A percentile compares a stretch with the other conserved stretches of the same genome.
These are phyloP conservation scores for Phytophthora quininea DNA, from an alignment of 352 stramenopile genomes.

Conservation along the genomic window DNA sequence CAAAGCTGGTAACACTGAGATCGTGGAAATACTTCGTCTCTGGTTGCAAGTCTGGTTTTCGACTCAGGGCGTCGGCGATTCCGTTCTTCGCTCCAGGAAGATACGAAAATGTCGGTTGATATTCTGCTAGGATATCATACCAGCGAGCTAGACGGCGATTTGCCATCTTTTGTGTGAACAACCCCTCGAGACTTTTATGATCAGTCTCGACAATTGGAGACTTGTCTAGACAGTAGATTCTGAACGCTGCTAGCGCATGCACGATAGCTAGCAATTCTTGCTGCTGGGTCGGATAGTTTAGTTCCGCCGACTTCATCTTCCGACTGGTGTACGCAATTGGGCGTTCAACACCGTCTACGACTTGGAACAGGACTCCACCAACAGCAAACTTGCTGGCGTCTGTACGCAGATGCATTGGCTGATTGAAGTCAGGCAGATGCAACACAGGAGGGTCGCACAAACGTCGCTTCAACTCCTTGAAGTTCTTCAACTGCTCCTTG, in stretches of 20 bases:
- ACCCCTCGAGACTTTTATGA: constrained; percentile 2
- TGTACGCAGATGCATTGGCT: constrained; percentile 11
- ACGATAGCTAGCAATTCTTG: background rate
- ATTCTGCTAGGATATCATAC: constrained; percentile 9
- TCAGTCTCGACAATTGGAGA: constrained; percentile 2
- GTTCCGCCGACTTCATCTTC: background rate
- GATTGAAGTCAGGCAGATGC: constrained; percentile 5
- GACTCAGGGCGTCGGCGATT: background rate
- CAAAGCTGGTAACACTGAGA: background rate
- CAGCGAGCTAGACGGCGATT: constrained; percentile 2
- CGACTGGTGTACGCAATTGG: background rate
- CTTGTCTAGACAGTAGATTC: background rate
- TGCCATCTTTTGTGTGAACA: constrained; percentile 8
- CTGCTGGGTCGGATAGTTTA: background rate
- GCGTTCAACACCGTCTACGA: background rate
- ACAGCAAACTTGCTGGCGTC: constrained; percentile 11
- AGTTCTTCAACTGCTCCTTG: background rate
- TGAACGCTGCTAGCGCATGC: background rate
- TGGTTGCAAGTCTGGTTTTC: background rate
- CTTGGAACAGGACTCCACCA: constrained; percentile 15
- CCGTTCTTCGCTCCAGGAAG: constrained; percentile 18
- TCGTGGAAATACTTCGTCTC: constrained; percentile 5
- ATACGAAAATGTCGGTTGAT: constrained; percentile 10
- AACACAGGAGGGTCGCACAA: constrained; percentile 11
- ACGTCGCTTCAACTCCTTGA: constrained; percentile 1